These are phyloP conservation scores for Thyridium curvatum DNA, from an alignment of 2,329 filamentous ascomycete species.

Conservation along the genomic window DNA sequence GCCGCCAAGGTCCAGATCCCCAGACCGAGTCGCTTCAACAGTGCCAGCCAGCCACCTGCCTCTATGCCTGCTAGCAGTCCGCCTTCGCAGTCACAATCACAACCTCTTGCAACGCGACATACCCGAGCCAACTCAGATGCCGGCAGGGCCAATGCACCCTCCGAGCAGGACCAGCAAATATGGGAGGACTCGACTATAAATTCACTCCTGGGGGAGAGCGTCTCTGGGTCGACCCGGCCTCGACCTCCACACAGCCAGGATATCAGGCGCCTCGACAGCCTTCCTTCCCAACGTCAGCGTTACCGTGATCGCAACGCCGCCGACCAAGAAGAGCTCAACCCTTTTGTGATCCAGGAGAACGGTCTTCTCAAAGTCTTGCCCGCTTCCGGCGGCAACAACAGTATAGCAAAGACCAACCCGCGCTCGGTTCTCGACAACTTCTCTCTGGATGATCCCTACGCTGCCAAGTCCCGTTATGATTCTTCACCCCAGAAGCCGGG, in stretches of 20 bases:
- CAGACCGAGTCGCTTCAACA: slow-evolving; percentile 18
- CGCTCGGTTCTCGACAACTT: too few relatives aligned
- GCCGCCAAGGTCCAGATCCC: slow-evolving; percentile 29
- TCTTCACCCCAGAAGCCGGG: slow-evolving; percentile 15
- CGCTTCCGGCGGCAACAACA: slow-evolving; percentile 7
- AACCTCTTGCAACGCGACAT: slow-evolving; percentile 5
- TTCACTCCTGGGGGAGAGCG: slow-evolving; percentile 20
- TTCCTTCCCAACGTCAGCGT: too few relatives aligned
- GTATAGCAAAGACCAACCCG: too few relatives aligned
- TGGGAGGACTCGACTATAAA: slow-evolving; percentile 29
- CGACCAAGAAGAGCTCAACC: slow-evolving; percentile 5
- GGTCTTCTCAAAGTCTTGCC: slow-evolving; percentile 28
- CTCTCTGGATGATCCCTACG: slow-evolving; percentile 13
- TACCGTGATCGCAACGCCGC: slow-evolving; percentile 10
- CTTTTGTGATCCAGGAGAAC: slow-evolving; percentile 28
- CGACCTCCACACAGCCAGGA: too few relatives aligned
- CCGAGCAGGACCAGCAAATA: slow-evolving; percentile 17
- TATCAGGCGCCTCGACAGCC: too few relatives aligned
- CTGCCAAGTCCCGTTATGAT: slow-evolving; percentile 15
- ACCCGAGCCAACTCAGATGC: slow-evolving; percentile 14
- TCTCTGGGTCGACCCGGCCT: slow-evolving; percentile 12
- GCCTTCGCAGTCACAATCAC: slow-evolving; percentile 6
- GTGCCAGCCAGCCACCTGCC: slow-evolving; percentile 15
- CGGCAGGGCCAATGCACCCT: slow-evolving; percentile 7
- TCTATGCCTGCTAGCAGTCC: too few relatives aligned